A percentile compares a stretch with the other conserved stretches of the same genome.
Evolutionary conservation across 2,329 filamentous ascomycete species (phyloP).

Genomic region (Corinectria fuckeliana): DNA sequence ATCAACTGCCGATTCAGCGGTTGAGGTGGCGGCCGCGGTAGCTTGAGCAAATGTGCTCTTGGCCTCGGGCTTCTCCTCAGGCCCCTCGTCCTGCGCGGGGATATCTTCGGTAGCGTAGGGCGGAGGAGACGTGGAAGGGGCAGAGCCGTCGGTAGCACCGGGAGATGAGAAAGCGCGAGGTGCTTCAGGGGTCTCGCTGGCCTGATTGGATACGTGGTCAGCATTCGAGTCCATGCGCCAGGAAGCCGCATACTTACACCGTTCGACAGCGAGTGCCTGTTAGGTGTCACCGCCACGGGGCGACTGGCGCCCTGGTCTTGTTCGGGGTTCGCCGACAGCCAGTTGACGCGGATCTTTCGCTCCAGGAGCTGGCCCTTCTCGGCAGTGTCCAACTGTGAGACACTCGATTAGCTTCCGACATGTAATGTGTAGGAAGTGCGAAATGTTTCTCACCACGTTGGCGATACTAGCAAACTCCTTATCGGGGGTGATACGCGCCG

Average conservation of each 20-base stretch:
- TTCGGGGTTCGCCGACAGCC: conserved; percentile 69
- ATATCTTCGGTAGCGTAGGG: conserved; percentile 45
- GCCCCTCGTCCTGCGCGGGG: conserved; percentile 39
- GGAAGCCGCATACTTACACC: conserved; percentile 45
- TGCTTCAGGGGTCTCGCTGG: conserved; percentile 52
- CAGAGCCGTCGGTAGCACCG: conserved; percentile 41
- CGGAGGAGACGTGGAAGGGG: conserved; percentile 42
- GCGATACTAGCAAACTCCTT: conserved; percentile 83
- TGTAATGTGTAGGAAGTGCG: background rate
- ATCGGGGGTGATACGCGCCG: conserved; percentile 80
- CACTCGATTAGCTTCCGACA: conserved; percentile 11
- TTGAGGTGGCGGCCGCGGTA: conserved; percentile 56
- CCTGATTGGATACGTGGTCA: conserved; percentile 34
- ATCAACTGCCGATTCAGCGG: conserved; percentile 52
- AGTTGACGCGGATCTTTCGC: conserved; percentile 93
- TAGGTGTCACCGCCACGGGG: conserved; percentile 47
- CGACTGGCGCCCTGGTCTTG: conserved; percentile 35
- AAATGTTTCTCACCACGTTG: conserved; percentile 71
- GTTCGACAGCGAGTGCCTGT: conserved; percentile 47
- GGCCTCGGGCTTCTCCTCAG: conserved; percentile 37
- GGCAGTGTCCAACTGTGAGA: conserved; percentile 71
- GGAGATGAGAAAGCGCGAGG: conserved; percentile 56
- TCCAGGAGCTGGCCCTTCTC: conserved; percentile 84
- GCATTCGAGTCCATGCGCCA: background rate
- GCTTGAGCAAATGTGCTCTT: conserved; percentile 45